Percentiles rank a stretch among this genome's conserved stretches.
Evolutionary conservation across 2,329 filamentous ascomycete species (phyloP).

Genomic region (Fusarium zealandicum): DNA sequence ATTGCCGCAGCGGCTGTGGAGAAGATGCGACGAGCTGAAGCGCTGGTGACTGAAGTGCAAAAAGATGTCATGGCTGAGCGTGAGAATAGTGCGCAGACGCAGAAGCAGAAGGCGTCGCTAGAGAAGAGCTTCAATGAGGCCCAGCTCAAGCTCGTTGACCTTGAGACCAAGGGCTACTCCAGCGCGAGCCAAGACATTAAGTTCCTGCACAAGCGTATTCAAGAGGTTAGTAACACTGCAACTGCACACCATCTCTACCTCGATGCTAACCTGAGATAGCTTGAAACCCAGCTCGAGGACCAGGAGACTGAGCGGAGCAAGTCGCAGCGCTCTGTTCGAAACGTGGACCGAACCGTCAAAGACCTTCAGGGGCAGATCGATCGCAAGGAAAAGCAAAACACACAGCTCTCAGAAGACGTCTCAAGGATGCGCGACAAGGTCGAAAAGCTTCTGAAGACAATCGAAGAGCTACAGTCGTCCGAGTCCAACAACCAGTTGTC

Average conservation of each 20-base stretch:
- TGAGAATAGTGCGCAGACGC: conserved; percentile 79
- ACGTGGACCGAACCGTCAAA: conserved; percentile 91
- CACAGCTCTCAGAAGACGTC: conserved; percentile 83
- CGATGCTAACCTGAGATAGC: conserved; percentile 57
- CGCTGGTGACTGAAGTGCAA: conserved; percentile 85
- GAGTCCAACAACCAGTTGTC: conserved; percentile 84
- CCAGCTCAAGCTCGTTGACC: conserved; percentile 86
- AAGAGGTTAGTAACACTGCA: conserved; percentile 74
- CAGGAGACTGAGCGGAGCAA: conserved; percentile 81
- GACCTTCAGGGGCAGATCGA: conserved; percentile 93
- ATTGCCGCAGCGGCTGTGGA: conserved; percentile 89
- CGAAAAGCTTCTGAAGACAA: conserved; percentile 85
- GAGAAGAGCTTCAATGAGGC: conserved; percentile 92
- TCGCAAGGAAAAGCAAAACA: conserved; percentile 87
- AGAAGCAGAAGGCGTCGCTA: conserved; percentile 87
- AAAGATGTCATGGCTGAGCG: conserved; percentile 89
- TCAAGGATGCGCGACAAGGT: conserved; percentile 87
- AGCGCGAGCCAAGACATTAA: conserved; percentile 93
- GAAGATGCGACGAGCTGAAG: conserved; percentile 95
- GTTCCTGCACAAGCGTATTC: conserved; percentile 91
- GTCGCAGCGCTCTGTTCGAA: conserved; percentile 86
- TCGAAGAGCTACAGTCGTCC: conserved; percentile 90
- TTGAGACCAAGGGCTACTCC: conserved; percentile 97
- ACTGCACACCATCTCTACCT: neutral
- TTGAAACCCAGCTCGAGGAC: conserved; percentile 85